A percentile compares a stretch with the other conserved stretches of the same genome.
These are phyloP conservation scores for Crataegus laevigata DNA, from an alignment of 306 rosid species.

Conservation along the genomic window DNA sequence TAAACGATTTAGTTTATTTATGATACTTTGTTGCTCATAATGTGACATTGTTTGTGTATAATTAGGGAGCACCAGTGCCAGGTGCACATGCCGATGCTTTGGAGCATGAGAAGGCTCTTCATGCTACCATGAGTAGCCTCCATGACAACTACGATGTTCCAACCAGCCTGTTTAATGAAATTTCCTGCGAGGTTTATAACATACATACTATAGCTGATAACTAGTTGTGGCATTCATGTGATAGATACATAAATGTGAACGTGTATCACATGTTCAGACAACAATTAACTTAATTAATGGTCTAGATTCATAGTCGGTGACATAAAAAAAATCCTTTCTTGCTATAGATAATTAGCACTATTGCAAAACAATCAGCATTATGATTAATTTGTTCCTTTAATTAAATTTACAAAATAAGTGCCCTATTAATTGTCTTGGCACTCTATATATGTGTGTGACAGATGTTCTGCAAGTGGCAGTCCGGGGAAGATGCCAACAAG, in stretches of 20 bases:
- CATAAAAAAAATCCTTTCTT: neutral
- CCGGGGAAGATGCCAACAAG: constrained; percentile 46
- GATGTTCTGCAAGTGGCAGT: constrained; percentile 43
- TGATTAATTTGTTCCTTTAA: neutral
- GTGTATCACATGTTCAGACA: neutral
- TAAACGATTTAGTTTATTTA: neutral
- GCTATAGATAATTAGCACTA: neutral
- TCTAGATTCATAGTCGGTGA: neutral
- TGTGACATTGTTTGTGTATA: neutral
- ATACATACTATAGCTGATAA: neutral
- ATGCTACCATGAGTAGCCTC: constrained; percentile 14
- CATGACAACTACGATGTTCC: constrained; percentile 33
- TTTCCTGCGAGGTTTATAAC: constrained; percentile 46
- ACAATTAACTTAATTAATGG: neutral
- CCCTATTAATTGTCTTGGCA: neutral
- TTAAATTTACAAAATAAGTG: neutral
- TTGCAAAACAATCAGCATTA: neutral
- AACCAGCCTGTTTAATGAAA: constrained; percentile 29
- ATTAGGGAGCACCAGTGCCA: constrained; percentile 17
- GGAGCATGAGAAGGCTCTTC: constrained; percentile 22
- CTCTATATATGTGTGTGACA: constrained; percentile 5
- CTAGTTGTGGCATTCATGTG: neutral
- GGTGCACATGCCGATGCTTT: neutral
- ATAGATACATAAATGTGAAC: neutral
- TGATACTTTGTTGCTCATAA: neutral